Base-by-base conservation (phyloP, 1,284 basidiomycete genomes). In the Ceraceosorus guamensis region DNA sequence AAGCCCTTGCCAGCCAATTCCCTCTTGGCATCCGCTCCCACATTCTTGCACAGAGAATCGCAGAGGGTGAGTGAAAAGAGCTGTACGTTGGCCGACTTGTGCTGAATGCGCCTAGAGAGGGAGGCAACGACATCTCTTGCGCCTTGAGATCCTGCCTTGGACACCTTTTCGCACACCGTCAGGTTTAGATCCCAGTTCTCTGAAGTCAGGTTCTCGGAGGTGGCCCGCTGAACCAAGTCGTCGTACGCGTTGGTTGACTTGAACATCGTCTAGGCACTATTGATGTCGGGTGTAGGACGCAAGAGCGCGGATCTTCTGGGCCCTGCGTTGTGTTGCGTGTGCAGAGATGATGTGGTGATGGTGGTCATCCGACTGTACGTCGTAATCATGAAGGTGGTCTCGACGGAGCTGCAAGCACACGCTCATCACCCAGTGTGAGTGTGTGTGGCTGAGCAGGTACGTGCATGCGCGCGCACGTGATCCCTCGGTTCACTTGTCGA, bases 161-260 rank as follows among this genome's bases (percentile, higher is more conserved):
- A 81, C 4, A 98, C 90, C 79, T 95, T 95, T 79, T 98, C 95
- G 74, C 91, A 96, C n/a, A 98, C 79, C 70, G 89, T 89, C 52
- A 97, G 78, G 62, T 95, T 91, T 59, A 91, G 80, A 77, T 92
- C 91, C 93, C 93, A 98, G 77, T 96, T 89, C 79, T 96, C 93
- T 57, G 83, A 82, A 1, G 91, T 92, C 55, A 92, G 81, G 77
- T 90, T 91, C 82, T 96, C 92, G 76, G 92, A 89, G 14, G 92
- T 96, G 31, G 92, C 89, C 79, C 93, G 91, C 69, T 78, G 89
- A 76, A 97, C 88, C 16, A 92, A 83, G 52, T 96, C 92, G 73
- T 97, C 92, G 79, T 93, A 97, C 11, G 90, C 84, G 72, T 89
- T 95, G 10, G 78, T 66, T 16, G 79, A 73, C 37, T 68, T 62